These are phyloP conservation scores for Apium graveolens DNA, from an alignment of 129 eudicot species.

Conservation along the genomic window DNA sequence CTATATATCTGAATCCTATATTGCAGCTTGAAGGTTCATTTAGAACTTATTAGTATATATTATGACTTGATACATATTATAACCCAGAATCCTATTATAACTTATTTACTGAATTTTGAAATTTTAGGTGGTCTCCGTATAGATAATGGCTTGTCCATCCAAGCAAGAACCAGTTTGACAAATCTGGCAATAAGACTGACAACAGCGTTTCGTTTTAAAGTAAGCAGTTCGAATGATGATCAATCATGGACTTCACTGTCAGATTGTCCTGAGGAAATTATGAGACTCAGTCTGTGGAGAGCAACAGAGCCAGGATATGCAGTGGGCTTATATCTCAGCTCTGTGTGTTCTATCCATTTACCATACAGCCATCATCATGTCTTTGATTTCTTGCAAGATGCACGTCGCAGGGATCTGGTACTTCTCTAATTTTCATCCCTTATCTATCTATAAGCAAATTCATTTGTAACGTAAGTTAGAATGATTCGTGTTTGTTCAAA, in stretches of 20 bases:
- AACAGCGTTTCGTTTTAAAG: slow-evolving; percentile 32
- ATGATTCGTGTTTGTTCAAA: neutral
- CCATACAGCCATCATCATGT: slow-evolving; percentile 67
- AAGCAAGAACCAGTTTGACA: slow-evolving; percentile 73
- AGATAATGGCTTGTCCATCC: slow-evolving; percentile 36
- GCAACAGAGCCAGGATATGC: slow-evolving; percentile 75
- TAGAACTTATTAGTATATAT: neutral
- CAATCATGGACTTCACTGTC: slow-evolving; percentile 92
- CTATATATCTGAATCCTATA: no score
- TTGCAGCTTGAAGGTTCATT: slow-evolving; percentile 42
- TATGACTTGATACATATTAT: no score
- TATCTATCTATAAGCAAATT: neutral
- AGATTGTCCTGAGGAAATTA: slow-evolving; percentile 67
- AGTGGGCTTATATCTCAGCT: slow-evolving; percentile 59
- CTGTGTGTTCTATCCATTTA: slow-evolving; percentile 71
- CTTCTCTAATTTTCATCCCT: no score
- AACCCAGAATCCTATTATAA: no score
- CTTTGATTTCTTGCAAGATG: slow-evolving; percentile 74
- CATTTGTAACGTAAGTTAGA: neutral
- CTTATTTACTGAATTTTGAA: no score
- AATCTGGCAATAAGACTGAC: slow-evolving; percentile 78
- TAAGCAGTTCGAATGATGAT: slow-evolving; percentile 49
- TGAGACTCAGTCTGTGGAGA: slow-evolving; percentile 59
- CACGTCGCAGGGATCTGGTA: slow-evolving; percentile 76
- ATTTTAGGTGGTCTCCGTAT: neutral